phyloP scores from a whole-genome alignment of 257 asterid genomes.

The Catharanthus roseus region DNA sequence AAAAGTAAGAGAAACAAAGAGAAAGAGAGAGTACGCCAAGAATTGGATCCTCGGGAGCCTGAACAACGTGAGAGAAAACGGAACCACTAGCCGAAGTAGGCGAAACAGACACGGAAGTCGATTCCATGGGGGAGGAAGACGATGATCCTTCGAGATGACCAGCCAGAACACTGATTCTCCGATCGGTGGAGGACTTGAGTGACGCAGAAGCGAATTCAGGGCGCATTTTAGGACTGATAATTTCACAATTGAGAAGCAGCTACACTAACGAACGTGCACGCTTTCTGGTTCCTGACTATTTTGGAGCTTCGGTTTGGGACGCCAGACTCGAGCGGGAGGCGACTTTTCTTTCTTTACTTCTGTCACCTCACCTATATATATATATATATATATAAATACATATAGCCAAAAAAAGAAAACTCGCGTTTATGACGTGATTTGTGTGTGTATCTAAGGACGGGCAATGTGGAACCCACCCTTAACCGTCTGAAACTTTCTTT shows the following conservation, averaged over 20 bases:
- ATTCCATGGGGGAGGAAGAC: constrained; percentile 24
- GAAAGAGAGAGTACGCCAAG: constrained; percentile 58
- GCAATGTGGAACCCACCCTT: neutral
- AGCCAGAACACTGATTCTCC: constrained; percentile 54
- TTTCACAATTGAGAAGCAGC: neutral
- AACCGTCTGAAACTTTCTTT: neutral
- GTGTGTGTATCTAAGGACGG: neutral
- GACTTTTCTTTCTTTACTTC: neutral
- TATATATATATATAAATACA: neutral
- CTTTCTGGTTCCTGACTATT: neutral
- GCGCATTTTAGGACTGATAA: constrained; percentile 45
- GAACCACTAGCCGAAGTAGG: constrained; percentile 59
- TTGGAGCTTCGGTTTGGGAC: neutral
- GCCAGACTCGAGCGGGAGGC: neutral
- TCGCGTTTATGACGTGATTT: neutral
- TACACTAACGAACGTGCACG: neutral
- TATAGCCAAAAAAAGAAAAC: too few relatives aligned
- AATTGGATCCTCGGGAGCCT: constrained; percentile 93
- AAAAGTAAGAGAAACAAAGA: neutral
- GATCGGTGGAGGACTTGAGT: constrained; percentile 43
- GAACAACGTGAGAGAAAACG: constrained; percentile 66
- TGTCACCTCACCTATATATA: too few relatives aligned
- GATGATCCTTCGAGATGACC: constrained; percentile 52
- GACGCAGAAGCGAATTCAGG: constrained; percentile 24
- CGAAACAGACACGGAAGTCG: constrained; percentile 36